phyloP scores from a whole-genome alignment of 768 basidiomycete genomes.

The Rhizopogon roseolus region DNA sequence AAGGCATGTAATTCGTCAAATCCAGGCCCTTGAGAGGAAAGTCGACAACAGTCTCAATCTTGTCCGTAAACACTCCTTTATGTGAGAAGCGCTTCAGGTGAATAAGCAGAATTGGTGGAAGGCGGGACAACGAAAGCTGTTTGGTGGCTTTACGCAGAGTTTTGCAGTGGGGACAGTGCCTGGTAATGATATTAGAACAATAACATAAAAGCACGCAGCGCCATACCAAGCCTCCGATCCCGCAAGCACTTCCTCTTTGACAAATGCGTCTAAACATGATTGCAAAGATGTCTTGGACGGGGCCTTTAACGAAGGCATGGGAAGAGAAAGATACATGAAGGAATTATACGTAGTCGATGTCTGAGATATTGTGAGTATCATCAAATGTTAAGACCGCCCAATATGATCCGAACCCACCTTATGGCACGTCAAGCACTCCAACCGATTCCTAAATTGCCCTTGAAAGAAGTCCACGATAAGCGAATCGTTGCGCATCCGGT shows the following conservation, averaged over 20 bases:
- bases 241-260: conserved; percentile 86
- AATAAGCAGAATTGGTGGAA: conserved; percentile 90
- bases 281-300: conserved; percentile 62
- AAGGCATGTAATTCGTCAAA: conserved; percentile 81
- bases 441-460: conserved; percentile 88
- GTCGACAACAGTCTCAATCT: conserved; percentile 92
- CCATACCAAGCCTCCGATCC: conserved; percentile 90
- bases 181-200: conserved; percentile 23
- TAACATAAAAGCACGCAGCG: neutral
- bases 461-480: conserved; percentile 97
- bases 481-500: conserved; percentile 87
- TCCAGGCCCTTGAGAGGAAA: conserved; percentile 69
- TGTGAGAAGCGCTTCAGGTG: conserved; percentile 91
- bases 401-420: conserved; percentile 47
- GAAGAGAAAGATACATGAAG: conserved; percentile 92
- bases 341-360: conserved; percentile 97
- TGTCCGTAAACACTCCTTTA: conserved; percentile 91
- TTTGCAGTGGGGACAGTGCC: conserved; percentile 97
- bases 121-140: conserved; percentile 81
- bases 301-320: conserved; percentile 66
- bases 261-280: conserved; percentile 85
- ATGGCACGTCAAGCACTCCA: conserved; percentile 87
- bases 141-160: conserved; percentile 81
- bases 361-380: conserved; percentile 35
- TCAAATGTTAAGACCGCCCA: neutral